Evolutionary conservation across 2,329 filamentous ascomycete genomes (phyloP).

Genomic region (Hymenoscyphus occultus): DNA sequence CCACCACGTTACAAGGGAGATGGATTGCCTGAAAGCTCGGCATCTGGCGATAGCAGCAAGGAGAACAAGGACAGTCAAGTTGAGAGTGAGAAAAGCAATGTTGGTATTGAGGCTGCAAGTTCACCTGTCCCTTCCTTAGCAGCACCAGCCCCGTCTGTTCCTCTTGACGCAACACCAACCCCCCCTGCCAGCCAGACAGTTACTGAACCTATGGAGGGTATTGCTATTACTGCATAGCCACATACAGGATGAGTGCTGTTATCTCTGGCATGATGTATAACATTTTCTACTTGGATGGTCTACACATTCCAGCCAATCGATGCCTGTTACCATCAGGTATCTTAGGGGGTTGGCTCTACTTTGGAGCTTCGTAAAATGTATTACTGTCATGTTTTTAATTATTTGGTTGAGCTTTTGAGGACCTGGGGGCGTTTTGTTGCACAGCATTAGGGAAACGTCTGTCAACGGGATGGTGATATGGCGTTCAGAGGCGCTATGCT

Average conservation of each 20-base stretch:
- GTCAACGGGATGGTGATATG: constrained; percentile 5
- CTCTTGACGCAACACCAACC: constrained; percentile 37
- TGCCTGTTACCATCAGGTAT: not conserved
- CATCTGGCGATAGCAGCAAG: constrained; percentile 53
- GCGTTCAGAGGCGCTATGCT: constrained; percentile 13
- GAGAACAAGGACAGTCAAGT: constrained; percentile 58
- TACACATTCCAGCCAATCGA: not conserved
- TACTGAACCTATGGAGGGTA: not conserved
- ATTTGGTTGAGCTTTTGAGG: not conserved
- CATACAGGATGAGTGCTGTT: not conserved
- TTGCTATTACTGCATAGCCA: not conserved
- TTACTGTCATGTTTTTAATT: constrained; percentile 1
- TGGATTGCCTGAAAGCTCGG: constrained; percentile 46
- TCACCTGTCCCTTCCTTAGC: constrained; percentile 44
- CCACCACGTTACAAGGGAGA: constrained; percentile 54
- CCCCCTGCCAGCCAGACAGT: constrained; percentile 11
- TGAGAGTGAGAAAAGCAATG: constrained; percentile 55
- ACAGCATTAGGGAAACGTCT: constrained; percentile 3
- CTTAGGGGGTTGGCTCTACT: not conserved
- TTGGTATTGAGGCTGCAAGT: constrained; percentile 56
- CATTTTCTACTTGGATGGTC: constrained; percentile 1
- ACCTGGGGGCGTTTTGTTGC: constrained; percentile 19
- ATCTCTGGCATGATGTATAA: constrained; percentile 2
- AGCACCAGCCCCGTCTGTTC: constrained; percentile 17
- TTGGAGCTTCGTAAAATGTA: constrained; percentile 1